Base-by-base conservation (phyloP, 2,329 filamentous ascomycete genomes). In the Cordyceps fumosorosea region DNA sequence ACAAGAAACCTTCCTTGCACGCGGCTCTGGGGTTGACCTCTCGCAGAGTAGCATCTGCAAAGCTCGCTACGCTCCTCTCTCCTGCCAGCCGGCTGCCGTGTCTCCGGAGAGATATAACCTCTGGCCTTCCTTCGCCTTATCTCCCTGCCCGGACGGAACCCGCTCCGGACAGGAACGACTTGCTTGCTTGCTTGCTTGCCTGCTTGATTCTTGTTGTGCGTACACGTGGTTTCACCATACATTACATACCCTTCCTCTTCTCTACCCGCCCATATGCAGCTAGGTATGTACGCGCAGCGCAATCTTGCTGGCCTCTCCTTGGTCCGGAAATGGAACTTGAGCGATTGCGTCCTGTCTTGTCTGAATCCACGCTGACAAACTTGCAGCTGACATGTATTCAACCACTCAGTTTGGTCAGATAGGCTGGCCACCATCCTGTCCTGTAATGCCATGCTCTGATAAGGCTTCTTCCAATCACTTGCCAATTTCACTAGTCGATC, bases 401-500 rank as follows among this genome's bases (percentile, higher is more conserved):
- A 60, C 58, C 37, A 47, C 48, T 47, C 58, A 54, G 16, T 54
- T 60, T 14, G 14, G 58, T 50, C 58, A 60, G 47, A 54, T 44
- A 54, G 58, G 50, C 58, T 60, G 58, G 58, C 24, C 37, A 20
- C 34, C 37, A 26, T 60, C 37, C 14, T 60, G 40, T 50, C 12
- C 50, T 24, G 51, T 48, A n/a, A 53, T 60, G 58, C 26, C 58
- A 11, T 54, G 22, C 22, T 24, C 58, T 60, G 50, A 60, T 12
- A 60, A 29, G 24, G 18, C 32, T 11, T 37, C 58, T 18, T 37
- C 58, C 10, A 54, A 18, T n/a, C 11, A 37, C 40, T 60, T 60
- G 40, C 58, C 58, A 1, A 54, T 60, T 18, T 54, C 58, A 20
- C 26, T 48, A 20, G 50, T 54, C 14, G 50, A 53, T 54, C 37